A percentile compares a stretch with the other conserved stretches of the same genome.
Evolutionary conservation across 805 yeast species (phyloP).

Genomic region (Monosporozyma aquatica): DNA sequence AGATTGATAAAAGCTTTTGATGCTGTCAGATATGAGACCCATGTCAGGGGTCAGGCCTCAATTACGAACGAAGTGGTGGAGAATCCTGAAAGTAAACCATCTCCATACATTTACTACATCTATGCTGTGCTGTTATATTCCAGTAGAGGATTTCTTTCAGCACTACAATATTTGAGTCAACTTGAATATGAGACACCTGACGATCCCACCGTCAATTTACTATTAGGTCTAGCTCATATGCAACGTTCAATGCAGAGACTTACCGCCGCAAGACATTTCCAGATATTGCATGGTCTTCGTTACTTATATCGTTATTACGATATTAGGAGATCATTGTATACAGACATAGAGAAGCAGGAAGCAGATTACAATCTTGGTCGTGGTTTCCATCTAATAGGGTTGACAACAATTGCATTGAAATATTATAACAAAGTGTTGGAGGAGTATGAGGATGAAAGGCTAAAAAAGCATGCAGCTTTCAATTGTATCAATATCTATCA

Average conservation of each 20-base stretch:
- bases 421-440: constrained; percentile 65
- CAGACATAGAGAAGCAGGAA: constrained; percentile 53
- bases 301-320: constrained; percentile 65
- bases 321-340: constrained; percentile 33
- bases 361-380: constrained; percentile 77
- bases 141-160: constrained; percentile 73
- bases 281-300: constrained; percentile 78
- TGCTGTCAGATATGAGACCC: constrained; percentile 44
- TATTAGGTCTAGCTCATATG: constrained; percentile 70
- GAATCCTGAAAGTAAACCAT: constrained; percentile 36
- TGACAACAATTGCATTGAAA: constrained; percentile 59
- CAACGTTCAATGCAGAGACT: constrained; percentile 90
- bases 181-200: constrained; percentile 56
- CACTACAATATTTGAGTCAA: constrained; percentile 67
- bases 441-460: constrained; percentile 45
- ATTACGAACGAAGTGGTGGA: constrained; percentile 44
- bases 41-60: constrained; percentile 72
- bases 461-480: constrained; percentile 76
- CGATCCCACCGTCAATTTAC: constrained; percentile 72
- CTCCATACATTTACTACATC: constrained; percentile 64
- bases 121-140: constrained; percentile 76
- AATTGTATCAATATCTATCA: constrained; percentile 70
- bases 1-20: constrained; percentile 89
- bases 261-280: constrained; percentile 77
- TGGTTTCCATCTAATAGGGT: constrained; percentile 73